Base-by-base conservation (phyloP, 257 asterid species). In the Primulina huaijiensis region DNA sequence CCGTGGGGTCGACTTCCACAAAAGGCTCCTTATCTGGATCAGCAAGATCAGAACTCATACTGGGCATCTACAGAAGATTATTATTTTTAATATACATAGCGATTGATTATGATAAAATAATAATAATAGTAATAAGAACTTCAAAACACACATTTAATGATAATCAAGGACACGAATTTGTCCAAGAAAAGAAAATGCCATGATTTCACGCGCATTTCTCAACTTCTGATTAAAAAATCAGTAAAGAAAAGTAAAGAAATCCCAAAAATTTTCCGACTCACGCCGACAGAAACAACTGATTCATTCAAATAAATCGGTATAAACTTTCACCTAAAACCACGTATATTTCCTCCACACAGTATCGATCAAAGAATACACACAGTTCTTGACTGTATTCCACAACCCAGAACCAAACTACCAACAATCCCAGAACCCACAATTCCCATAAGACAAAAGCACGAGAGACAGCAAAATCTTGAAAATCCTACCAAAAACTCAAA, bases 1-100 rank as follows among this genome's bases (percentile, higher is more conserved):
- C 83, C 0, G 82, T 67, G 6, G 88, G 88, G 50, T 83, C 88
- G 6, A 80, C 80, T 71, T 83, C 88, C 63, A 76, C 83, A 16
- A 80, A 83, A 12, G 76, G 72, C 56, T 78, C 86, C 6, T 55
- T 14, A 17, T 77, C 79, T 16, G 67, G 55, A 12, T 57, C 72
- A 17, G 57, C 7, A 6, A 50, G 57, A 50, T 50, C 57, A 16
- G 21, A 50, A 50, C 57, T 50, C 57, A 50, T 50, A 16, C 57
- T 16, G 16, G 57, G 57, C 57, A 50, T 50, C 57, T 50, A 50
- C 21, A 50, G 5, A 50, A 50, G 21, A 14, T 14, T 20, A 50
- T 16, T 5, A 5, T 50, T 31, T 11, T 14, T 50, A 50, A 50
- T 20, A 16, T 5, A 50, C 17, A 43, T 50, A 12, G 17, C 57